Percentiles rank a stretch among this genome's conserved stretches.
phyloP scores from a whole-genome alignment of 495 filamentous ascomycete species.

The Aspergillus conjunctus region DNA sequence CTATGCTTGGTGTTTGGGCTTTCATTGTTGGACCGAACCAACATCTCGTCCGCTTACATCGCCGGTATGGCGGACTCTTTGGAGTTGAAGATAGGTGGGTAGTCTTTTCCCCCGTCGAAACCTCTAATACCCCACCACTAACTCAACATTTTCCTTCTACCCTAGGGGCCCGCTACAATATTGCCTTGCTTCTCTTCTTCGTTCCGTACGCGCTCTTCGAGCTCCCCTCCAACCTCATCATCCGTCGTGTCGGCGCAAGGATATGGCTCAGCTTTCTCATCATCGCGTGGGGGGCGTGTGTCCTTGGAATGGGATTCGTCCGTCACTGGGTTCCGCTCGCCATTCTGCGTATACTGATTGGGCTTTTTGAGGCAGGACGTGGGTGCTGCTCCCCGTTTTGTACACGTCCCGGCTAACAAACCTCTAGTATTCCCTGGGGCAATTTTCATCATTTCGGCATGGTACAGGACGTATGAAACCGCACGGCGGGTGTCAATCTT shows the following conservation, averaged over 20 bases:
- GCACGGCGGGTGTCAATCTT: conserved; percentile 1
- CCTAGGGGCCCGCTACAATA: neutral
- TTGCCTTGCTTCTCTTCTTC: conserved; percentile 6
- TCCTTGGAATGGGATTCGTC: conserved; percentile 4
- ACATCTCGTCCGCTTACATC: conserved; percentile 2
- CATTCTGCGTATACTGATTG: neutral
- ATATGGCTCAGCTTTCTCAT: conserved; percentile 1
- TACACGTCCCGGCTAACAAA: neutral
- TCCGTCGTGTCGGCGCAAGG: conserved; percentile 1
- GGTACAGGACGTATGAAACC: neutral
- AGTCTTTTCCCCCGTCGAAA: neutral
- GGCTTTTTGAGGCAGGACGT: neutral
- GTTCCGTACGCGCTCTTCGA: conserved; percentile 6
- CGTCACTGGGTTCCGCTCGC: neutral
- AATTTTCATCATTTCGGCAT: neutral
- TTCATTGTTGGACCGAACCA: neutral
- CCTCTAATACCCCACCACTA: neutral
- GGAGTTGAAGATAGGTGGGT: neutral
- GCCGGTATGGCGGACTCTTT: neutral
- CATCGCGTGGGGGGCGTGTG: conserved; percentile 3
- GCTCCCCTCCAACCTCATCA: conserved; percentile 7
- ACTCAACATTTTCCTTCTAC: neutral
- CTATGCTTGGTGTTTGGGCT: neutral
- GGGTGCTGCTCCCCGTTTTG: neutral
- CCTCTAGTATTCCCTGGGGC: neutral